These are phyloP conservation scores for Rhodamnia rubescens DNA, from an alignment of 345 rosid species.

Conservation along the genomic window DNA sequence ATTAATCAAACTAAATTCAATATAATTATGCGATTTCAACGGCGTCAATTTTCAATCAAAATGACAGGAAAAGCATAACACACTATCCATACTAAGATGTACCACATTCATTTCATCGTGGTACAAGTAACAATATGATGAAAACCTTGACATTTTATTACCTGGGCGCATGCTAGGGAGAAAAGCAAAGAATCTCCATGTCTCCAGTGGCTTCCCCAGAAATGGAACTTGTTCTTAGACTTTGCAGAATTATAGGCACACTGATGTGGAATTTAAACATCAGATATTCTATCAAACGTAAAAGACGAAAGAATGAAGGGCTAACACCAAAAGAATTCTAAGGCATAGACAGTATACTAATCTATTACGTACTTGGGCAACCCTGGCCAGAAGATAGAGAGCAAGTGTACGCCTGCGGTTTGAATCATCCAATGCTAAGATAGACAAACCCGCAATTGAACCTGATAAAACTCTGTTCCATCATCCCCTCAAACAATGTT, in stretches of 20 bases:
- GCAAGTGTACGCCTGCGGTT: constrained; percentile 94
- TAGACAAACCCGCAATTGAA: constrained; percentile 92
- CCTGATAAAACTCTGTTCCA: constrained; percentile 99
- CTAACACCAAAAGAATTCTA: not conserved
- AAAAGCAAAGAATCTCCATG: constrained; percentile 97
- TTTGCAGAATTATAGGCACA: constrained; percentile 93
- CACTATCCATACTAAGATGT: not conserved
- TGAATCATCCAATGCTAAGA: constrained; percentile 89
- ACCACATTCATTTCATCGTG: not conserved
- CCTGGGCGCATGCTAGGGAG: constrained; percentile 90
- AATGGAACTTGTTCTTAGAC: constrained; percentile 88
- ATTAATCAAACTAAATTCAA: not conserved
- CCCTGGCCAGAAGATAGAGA: constrained; percentile 81
- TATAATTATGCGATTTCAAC: not conserved
- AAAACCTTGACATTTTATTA: constrained; percentile 7
- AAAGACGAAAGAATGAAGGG: not conserved
- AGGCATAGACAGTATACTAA: not conserved
- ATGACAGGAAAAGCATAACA: not conserved
- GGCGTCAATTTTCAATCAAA: not conserved
- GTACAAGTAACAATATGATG: not conserved
- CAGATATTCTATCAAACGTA: not conserved
- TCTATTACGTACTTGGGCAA: constrained; percentile 59
- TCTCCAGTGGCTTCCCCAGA: constrained; percentile 98
- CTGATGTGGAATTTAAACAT: constrained; percentile 18
- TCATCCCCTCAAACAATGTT: constrained; percentile 71